These are phyloP conservation scores for Aspergillus coremiiformis DNA, from an alignment of 495 filamentous ascomycete genomes.

Conservation along the genomic window DNA sequence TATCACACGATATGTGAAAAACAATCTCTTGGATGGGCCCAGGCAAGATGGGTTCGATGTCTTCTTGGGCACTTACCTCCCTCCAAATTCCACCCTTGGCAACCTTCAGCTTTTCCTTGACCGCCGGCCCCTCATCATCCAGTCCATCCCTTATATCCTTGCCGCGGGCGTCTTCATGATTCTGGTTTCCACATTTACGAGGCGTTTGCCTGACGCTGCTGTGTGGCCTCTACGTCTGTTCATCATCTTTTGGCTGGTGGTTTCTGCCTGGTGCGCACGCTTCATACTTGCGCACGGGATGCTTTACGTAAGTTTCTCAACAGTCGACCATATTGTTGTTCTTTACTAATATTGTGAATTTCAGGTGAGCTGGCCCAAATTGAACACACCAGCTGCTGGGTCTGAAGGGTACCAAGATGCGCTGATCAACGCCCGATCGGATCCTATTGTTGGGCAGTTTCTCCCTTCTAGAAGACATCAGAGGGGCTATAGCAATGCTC, in stretches of 20 bases:
- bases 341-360: constrained; percentile 3
- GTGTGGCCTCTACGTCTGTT: constrained; percentile 75
- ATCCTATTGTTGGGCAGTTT: constrained; percentile 65
- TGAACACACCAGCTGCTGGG: constrained; percentile 78
- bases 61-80: constrained; percentile 79
- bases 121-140: constrained; percentile 75
- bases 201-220: constrained; percentile 54
- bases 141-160: constrained; percentile 82
- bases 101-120: constrained; percentile 70
- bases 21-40: constrained; percentile 90
- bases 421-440: constrained; percentile 63
- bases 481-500: constrained; percentile 66
- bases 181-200: constrained; percentile 68
- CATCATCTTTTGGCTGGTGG: constrained; percentile 61
- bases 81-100: constrained; percentile 55
- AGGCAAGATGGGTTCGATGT: constrained; percentile 92
- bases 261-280: constrained; percentile 58
- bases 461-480: constrained; percentile 59
- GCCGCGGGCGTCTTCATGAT: constrained; percentile 83
- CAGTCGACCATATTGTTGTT: neutral
- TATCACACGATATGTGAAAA: constrained; percentile 72
- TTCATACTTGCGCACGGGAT: constrained; percentile 81
- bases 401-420: constrained; percentile 86
- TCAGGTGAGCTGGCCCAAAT: constrained; percentile 96
- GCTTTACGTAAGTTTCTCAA: constrained; percentile 67